Evolutionary conservation across 768 basidiomycete genomes (phyloP).

Genomic region (Fomitopsis pulvina): DNA sequence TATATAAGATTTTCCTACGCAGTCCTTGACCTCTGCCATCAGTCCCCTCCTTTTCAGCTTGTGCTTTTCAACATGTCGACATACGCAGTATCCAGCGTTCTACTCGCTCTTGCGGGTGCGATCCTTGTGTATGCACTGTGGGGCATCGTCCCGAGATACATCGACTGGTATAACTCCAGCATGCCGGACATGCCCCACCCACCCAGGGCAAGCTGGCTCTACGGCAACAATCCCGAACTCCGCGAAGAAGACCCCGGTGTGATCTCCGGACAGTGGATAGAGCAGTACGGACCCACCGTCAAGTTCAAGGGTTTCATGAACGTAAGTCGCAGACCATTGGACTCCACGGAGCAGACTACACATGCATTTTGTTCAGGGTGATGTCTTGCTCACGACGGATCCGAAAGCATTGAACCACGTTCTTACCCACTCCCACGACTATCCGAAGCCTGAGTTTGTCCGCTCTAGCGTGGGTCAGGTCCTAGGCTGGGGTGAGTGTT

Average conservation of each 20-base stretch:
- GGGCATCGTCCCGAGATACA: not conserved
- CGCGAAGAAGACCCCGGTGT: slow-evolving; percentile 32
- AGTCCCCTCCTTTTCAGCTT: no score
- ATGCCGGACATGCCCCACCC: slow-evolving; percentile 46
- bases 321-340: not conserved
- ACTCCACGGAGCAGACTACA: not conserved
- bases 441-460: not conserved
- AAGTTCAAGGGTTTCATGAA: not conserved
- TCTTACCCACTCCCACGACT: not conserved
- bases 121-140: not conserved
- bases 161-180: slow-evolving; percentile 24
- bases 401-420: not conserved
- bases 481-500: not conserved
- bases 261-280: not conserved
- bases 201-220: slow-evolving; percentile 35
- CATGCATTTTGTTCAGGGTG: not conserved
- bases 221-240: slow-evolving; percentile 43
- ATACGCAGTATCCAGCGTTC: not conserved
- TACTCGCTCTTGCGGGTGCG: not conserved
- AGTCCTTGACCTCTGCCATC: no score
- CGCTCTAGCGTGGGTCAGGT: not conserved
- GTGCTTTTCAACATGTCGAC: no score
- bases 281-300: not conserved
- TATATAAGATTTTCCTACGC: no score
- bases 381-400: not conserved